Conservation (phyloP, 2,329 filamentous ascomycete species). For the Salinomyces thailandicus region DNA sequence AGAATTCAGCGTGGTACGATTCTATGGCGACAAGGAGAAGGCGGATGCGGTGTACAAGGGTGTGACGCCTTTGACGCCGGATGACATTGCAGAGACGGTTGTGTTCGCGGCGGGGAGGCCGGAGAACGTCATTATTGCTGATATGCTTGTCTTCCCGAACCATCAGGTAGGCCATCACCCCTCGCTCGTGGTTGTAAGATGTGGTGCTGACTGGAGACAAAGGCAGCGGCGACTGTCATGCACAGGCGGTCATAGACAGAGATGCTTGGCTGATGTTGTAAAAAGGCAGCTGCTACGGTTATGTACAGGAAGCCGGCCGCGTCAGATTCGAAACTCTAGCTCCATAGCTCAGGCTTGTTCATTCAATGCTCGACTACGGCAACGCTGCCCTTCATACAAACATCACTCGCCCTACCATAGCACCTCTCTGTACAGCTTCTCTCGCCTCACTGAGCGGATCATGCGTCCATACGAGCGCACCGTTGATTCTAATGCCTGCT, state of each 20-base stretch:
- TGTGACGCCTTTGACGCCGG: slow-evolving; percentile 72
- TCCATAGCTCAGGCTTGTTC: not conserved
- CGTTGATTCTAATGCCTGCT: slow-evolving; percentile 4
- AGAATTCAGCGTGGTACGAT: slow-evolving; percentile 81
- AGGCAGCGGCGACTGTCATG: slow-evolving; percentile 37
- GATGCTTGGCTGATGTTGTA: slow-evolving; percentile 4
- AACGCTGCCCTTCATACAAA: slow-evolving; percentile 1
- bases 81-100: slow-evolving; percentile 83
- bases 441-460: slow-evolving; percentile 3
- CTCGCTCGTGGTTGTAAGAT: no score
- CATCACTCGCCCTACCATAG: slow-evolving; percentile 5
- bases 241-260: slow-evolving; percentile 28
- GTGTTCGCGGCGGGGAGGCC: slow-evolving; percentile 75
- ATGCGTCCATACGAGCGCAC: slow-evolving; percentile 2
- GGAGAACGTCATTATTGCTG: slow-evolving; percentile 85
- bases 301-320: slow-evolving; percentile 11
- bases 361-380: not conserved
- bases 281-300: slow-evolving; percentile 10
- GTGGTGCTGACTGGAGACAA: slow-evolving; percentile 4
- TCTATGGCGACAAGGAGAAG: slow-evolving; percentile 79
- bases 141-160: slow-evolving; percentile 76
- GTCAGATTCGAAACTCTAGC: slow-evolving; percentile 11
- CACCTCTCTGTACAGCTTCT: slow-evolving; percentile 2
- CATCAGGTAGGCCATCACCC: slow-evolving; percentile 70
- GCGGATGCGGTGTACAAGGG: slow-evolving; percentile 84